phyloP scores from a whole-genome alignment of 768 basidiomycete genomes.

The Tylopilus rubrobrunneus region DNA sequence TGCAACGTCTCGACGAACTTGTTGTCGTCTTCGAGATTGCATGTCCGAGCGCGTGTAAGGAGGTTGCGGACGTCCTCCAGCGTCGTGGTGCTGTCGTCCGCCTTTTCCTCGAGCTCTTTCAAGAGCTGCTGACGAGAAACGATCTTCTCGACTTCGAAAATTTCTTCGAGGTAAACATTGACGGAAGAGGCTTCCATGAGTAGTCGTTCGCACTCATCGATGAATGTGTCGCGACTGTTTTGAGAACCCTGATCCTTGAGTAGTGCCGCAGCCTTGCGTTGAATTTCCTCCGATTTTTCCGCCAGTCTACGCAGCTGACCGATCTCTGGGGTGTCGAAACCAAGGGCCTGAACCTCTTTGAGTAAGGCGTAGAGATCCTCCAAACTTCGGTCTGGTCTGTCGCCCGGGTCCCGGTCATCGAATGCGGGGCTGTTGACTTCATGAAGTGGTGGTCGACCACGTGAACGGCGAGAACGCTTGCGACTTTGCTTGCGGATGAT shows the following conservation, averaged over 20 bases:
- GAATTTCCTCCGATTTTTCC: constrained; percentile 62
- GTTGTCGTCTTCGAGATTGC: constrained; percentile 63
- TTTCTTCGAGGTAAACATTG: constrained; percentile 81
- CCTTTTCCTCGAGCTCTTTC: constrained; percentile 67
- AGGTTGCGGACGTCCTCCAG: constrained; percentile 76
- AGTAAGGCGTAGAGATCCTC: constrained; percentile 70
- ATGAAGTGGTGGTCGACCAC: constrained; percentile 47
- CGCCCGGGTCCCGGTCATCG: constrained; percentile 50
- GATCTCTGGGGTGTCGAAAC: constrained; percentile 84
- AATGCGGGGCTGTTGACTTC: constrained; percentile 35
- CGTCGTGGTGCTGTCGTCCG: constrained; percentile 63
- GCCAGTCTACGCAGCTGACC: constrained; percentile 49
- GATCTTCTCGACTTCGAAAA: constrained; percentile 73
- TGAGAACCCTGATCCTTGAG: constrained; percentile 42
- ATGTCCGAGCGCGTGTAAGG: constrained; percentile 64
- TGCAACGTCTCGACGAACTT: constrained; percentile 61
- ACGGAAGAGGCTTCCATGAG: constrained; percentile 68
- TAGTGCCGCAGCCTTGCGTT: constrained; percentile 49
- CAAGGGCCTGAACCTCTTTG: constrained; percentile 68
- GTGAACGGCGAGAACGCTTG: constrained; percentile 66
- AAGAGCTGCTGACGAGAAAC: constrained; percentile 76
- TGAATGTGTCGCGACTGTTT: constrained; percentile 50
- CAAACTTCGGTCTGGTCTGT: constrained; percentile 67
- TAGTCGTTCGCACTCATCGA: constrained; percentile 69
- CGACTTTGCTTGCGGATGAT: constrained; percentile 75